phyloP scores from a whole-genome alignment of 2,329 filamentous ascomycete genomes.

The Akanthomyces uredinophilus region DNA sequence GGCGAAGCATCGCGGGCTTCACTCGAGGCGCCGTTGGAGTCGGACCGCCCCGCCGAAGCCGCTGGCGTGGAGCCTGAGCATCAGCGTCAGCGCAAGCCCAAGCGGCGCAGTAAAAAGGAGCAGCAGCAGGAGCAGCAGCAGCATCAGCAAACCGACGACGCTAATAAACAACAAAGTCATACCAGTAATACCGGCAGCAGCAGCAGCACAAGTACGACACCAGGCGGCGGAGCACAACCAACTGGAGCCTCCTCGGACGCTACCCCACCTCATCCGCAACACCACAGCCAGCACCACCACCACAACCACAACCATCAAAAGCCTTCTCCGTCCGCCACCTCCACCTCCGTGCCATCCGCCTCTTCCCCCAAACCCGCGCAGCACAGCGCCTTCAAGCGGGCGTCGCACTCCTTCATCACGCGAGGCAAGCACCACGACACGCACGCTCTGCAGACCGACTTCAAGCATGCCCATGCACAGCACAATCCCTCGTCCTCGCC shows the following conservation, averaged over 20 bases:
- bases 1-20: slow-evolving; percentile 1
- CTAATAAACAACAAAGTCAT: background rate
- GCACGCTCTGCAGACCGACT: background rate
- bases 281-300: background rate
- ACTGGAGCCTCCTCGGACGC: background rate
- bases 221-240: background rate
- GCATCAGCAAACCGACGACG: background rate
- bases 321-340: slow-evolving; percentile 4
- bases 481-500: slow-evolving; percentile 14
- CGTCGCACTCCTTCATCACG: slow-evolving; percentile 13
- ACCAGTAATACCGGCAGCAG: background rate
- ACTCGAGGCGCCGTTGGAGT: background rate
- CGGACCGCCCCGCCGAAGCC: slow-evolving; percentile 6
- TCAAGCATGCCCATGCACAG: slow-evolving; percentile 3
- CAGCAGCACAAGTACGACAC: background rate
- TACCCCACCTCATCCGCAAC: slow-evolving; percentile 1
- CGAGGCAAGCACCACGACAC: slow-evolving; percentile 11
- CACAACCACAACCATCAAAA: slow-evolving; percentile 13
- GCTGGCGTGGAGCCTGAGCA: slow-evolving; percentile 7
- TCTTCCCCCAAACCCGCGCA: slow-evolving; percentile 10
- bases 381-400: slow-evolving; percentile 13
- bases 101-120: background rate
- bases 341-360: slow-evolving; percentile 4
- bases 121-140: background rate
- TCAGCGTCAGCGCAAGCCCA: background rate